These are phyloP conservation scores for Venturiaceae sp. DNA, from an alignment of 2,329 filamentous ascomycete genomes.

Conservation along the genomic window DNA sequence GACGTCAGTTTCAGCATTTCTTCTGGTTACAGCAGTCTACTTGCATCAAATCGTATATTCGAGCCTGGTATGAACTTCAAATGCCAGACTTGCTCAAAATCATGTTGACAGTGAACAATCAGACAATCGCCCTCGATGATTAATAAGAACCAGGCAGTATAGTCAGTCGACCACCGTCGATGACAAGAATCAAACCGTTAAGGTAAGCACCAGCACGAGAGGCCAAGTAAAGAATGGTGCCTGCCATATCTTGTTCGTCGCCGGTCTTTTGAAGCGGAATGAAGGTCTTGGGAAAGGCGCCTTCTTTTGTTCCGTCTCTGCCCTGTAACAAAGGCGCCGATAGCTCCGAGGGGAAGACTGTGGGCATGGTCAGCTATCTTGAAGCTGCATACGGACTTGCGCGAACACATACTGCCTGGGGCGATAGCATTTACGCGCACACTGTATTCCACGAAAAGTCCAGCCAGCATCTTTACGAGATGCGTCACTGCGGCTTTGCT, in stretches of 20 bases:
- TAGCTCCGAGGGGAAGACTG: slow-evolving; percentile 55
- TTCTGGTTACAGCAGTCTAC: too few relatives aligned
- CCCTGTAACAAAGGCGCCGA: slow-evolving; percentile 38
- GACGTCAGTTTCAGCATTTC: neutral
- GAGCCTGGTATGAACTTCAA: neutral
- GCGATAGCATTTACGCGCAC: slow-evolving; percentile 42
- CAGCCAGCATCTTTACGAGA: slow-evolving; percentile 40
- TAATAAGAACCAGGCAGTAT: slow-evolving; percentile 47
- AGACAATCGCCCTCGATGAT: neutral
- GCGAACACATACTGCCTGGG: slow-evolving; percentile 27
- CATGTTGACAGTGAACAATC: too few relatives aligned
- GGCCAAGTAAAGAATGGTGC: slow-evolving; percentile 55
- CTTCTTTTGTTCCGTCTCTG: slow-evolving; percentile 26
- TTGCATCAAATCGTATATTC: neutral
- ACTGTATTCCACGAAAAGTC: slow-evolving; percentile 26
- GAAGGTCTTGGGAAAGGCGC: slow-evolving; percentile 31
- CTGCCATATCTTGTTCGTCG: slow-evolving; percentile 53
- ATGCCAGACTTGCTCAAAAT: neutral
- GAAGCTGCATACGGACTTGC: slow-evolving; percentile 27
- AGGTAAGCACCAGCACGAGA: slow-evolving; percentile 55
- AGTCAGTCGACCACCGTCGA: slow-evolving; percentile 53
- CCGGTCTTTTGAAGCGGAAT: slow-evolving; percentile 53
- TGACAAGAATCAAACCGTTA: slow-evolving; percentile 53
- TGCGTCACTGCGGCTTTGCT: slow-evolving; percentile 39
- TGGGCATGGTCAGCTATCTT: slow-evolving; percentile 2